These are phyloP conservation scores for Malus orientalis DNA, from an alignment of 306 rosid species.

Conservation along the genomic window DNA sequence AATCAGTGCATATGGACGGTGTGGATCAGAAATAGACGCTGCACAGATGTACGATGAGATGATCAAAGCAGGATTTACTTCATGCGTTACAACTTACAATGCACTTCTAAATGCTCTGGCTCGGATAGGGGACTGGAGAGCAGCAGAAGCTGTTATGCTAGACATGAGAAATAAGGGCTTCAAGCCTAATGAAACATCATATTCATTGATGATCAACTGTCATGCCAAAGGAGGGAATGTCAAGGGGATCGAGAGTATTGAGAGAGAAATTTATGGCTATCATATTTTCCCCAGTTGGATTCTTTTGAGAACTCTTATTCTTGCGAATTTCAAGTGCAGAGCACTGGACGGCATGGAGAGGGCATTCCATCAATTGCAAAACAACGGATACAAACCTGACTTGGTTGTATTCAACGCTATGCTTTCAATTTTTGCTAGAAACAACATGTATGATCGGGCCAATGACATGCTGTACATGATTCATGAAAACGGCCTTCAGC, in stretches of 20 bases:
- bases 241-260: slow-evolving; percentile 44
- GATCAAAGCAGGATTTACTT: slow-evolving; percentile 72
- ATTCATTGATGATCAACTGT: slow-evolving; percentile 78
- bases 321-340: slow-evolving; percentile 79
- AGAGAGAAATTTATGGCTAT: no score
- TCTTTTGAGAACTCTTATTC: slow-evolving; percentile 67
- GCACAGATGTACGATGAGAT: slow-evolving; percentile 72
- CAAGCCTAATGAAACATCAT: slow-evolving; percentile 78
- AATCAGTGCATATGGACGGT: slow-evolving; percentile 86
- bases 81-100: slow-evolving; percentile 76
- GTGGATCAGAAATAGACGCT: slow-evolving; percentile 75
- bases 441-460: slow-evolving; percentile 50
- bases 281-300: no score
- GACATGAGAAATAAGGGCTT: slow-evolving; percentile 80
- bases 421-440: slow-evolving; percentile 71
- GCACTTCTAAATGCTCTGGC: slow-evolving; percentile 89
- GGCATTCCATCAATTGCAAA: slow-evolving; percentile 60
- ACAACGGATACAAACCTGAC: slow-evolving; percentile 78
- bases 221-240: slow-evolving; percentile 70
- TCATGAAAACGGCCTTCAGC: slow-evolving; percentile 52
- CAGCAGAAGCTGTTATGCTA: slow-evolving; percentile 65
- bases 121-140: slow-evolving; percentile 70
- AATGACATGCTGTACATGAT: slow-evolving; percentile 61
- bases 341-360: slow-evolving; percentile 69
- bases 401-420: slow-evolving; percentile 70